Base-by-base conservation (phyloP, 179 eudicot genomes). In the Beta lomatogona region DNA sequence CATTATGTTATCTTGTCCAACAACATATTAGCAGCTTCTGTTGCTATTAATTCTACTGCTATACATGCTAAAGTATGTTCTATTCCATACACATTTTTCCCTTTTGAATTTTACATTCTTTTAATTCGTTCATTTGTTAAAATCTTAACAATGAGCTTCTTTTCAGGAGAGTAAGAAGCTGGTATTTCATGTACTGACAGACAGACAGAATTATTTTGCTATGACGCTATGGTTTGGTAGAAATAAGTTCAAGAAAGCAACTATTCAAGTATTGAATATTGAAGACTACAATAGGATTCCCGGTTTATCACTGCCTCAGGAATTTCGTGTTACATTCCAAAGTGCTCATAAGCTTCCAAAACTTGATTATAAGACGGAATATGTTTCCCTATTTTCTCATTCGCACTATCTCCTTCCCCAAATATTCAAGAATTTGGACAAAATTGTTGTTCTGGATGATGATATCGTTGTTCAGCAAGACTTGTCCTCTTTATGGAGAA, bases 171-270 rank as follows among this genome's bases (percentile, higher is more conserved):
- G 95, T 83, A 83, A 80, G 91, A 89, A 89, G 83, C 90, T 88
- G 84, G 95, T 95, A 75, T 95, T 95, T 76, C 99, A 93, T 88
- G 88, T 95, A 78, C 81, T 95, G 86, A 95, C 99, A 15, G 94
- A 95, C 87, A 82, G 80, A 85, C 88, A 91, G 76, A 95, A 91
- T 73, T 95, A 88, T 84, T 95, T 88, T 85, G 89, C 99, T 80
- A 95, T 92, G 97, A 93, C 90, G 88, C 77, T 89, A 28, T 95
- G 99, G 99, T 95, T 93, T 85, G 79, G 52, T 76, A 83, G 82
- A 53, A 89, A 89, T 79, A 82, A 86, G 36, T 95, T 86, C 88
- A 89, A 83, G 88, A 91, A 91, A 77, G 93, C 97, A 25, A 71
- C 89, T 36, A 89, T 95, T 80, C 93, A 87, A 81, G 93, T 95